Evolutionary conservation across 306 rosid genomes (phyloP), one percentile per base, ranked within the genome.

Genomic region (Ammopiptanthus mongolicus): DNA sequence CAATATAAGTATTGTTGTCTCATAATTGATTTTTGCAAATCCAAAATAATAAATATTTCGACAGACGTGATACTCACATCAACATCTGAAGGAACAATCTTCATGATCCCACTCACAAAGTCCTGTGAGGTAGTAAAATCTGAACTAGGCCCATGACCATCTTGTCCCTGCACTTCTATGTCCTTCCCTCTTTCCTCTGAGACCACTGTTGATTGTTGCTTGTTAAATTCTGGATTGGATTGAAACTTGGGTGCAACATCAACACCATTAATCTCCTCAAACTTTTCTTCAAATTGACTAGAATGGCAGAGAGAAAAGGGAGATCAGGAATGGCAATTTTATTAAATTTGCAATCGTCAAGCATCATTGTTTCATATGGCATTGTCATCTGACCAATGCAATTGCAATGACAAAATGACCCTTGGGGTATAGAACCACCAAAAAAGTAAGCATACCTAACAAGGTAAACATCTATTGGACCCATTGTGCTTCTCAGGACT

Each of bases 201-300:
- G 56, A 44, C 85, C 73, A 71, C 57, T 48, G 88, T 72, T 64
- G 83, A 75, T 59, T 67, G 83, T 73, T 79, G 80, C 69, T 86
- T 89, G 62, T 52, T 78, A n/a, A 82, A 23, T 44, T 86, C 93
- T 53, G 93, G 91, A 78, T 78, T 85, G 25, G 91, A 74, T 33
- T 93, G 97, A 68, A 87, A 22, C 61, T 77, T 75, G 75, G 88
- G 60, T 76, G 87, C 83, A 50, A 74, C 88, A 79, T 90, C 91
- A 21, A 76, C 87, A 33, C 88, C 95, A 74, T 90, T 90, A 59
- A 90, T 85, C 91, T 95, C 97, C 89, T 95, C 97, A 70, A 90
- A 84, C 82, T 90, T 95, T 63, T 90, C 98, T 85, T 95, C 97
- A 88, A 95, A 95, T 89, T 95, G 95, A 85, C 98, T 95, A 75